Conservation (phyloP, 768 basidiomycete species). For the Epithele typhae region DNA sequence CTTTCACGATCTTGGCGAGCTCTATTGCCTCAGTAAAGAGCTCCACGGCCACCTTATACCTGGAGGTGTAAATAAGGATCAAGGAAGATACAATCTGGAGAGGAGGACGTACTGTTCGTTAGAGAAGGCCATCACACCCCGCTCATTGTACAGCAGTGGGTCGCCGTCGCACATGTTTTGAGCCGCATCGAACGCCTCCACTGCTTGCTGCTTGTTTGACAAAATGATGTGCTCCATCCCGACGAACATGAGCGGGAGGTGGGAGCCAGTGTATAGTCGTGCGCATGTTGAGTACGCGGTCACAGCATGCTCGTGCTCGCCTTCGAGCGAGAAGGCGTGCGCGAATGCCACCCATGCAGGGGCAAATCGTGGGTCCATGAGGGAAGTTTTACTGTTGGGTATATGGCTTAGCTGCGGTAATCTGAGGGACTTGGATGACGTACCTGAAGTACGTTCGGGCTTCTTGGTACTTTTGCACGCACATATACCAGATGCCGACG, state of each 20-base stretch:
- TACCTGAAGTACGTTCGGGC: slow-evolving; percentile 95
- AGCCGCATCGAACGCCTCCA: slow-evolving; percentile 85
- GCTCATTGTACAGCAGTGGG: slow-evolving; percentile 86
- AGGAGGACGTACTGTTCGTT: slow-evolving; percentile 62
- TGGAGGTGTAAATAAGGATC: slow-evolving; percentile 26
- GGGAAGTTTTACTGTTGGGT: slow-evolving; percentile 75
- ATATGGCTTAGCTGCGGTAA: background rate
- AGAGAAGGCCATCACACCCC: slow-evolving; percentile 90
- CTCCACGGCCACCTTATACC: slow-evolving; percentile 66
- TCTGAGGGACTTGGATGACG: slow-evolving; percentile 13
- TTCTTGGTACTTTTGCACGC: slow-evolving; percentile 81
- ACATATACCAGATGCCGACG: slow-evolving; percentile 95
- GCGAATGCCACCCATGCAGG: slow-evolving; percentile 98
- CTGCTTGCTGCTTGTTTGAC: slow-evolving; percentile 74
- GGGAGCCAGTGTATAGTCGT: slow-evolving; percentile 94
- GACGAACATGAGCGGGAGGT: slow-evolving; percentile 91
- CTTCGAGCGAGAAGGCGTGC: slow-evolving; percentile 95
- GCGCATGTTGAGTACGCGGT: slow-evolving; percentile 98
- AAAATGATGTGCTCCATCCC: slow-evolving; percentile 98
- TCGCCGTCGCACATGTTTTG: slow-evolving; percentile 80
- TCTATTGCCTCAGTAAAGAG: slow-evolving; percentile 74
- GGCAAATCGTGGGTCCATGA: slow-evolving; percentile 95
- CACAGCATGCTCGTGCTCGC: slow-evolving; percentile 97
- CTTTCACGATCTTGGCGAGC: slow-evolving; percentile 82
- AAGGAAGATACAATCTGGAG: background rate